Conservation (phyloP, 208 protist species). For the Leishmania amazonensis region DNA sequence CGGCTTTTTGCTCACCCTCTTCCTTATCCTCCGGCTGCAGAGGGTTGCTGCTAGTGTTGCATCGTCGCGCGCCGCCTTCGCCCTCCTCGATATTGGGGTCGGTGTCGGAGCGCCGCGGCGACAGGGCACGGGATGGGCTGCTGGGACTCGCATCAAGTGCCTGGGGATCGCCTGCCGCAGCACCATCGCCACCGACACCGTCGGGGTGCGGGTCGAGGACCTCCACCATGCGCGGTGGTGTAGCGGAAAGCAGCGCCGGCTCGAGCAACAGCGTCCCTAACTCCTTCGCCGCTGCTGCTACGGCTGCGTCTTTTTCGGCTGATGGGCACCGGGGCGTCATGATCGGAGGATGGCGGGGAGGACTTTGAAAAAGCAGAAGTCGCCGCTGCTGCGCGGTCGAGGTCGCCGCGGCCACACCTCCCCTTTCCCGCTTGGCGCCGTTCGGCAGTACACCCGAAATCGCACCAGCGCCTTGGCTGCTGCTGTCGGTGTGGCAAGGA, state of each 20-base stretch:
- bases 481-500: background rate
- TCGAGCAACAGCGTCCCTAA: constrained; percentile 10
- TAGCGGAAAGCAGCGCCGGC: background rate
- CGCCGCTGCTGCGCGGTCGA: constrained; percentile 2
- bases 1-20: background rate
- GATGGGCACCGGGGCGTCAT: background rate
- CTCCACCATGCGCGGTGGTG: background rate
- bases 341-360: constrained; percentile 7
- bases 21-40: background rate
- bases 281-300: constrained; percentile 2
- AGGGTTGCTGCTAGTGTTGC: background rate
- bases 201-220: background rate
- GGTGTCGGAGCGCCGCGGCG: background rate
- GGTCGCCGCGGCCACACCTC: background rate
- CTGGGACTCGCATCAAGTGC: background rate
- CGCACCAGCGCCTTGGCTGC: background rate
- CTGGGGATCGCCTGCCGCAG: background rate
- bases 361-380: constrained; percentile 13
- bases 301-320: background rate
- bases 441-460: background rate
- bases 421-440: background rate
- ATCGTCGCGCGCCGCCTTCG: background rate
- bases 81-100: background rate
- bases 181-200: constrained; percentile 2
- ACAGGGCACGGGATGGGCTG: background rate